Evolutionary conservation across 352 stramenopile genomes (phyloP), one percentile per base, ranked within the genome.

Genomic region (Peronospora tabacina): DNA sequence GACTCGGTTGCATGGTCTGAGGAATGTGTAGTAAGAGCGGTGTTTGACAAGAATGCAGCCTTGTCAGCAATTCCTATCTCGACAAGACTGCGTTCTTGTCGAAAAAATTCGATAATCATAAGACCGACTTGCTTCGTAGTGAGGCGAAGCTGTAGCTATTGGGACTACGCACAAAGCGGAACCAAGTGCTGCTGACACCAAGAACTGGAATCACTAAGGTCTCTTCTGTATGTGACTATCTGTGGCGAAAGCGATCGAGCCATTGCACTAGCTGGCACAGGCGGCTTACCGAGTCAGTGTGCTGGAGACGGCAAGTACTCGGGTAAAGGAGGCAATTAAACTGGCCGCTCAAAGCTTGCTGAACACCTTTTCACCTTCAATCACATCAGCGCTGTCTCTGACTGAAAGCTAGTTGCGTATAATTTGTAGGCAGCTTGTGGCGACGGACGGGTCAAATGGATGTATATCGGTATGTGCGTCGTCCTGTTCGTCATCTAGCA

Each of bases 241-340:
- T 22, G 20, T 22, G 20, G 4, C 20, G 20, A 4, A 22, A 22
- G 4, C 20, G 4, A 22, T 2, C 60, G 63, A 36, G 68, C 72
- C 15, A 68, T 68, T 6, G 32, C 44, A 2, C 46, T 70, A 12
- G 59, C 77, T 5, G 68, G 75, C 8, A 77, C 7, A 73, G 30
- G 15, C 72, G 2, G 72, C 75, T 15, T 78, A 79, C 19, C 64
- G 63, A 4, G 72, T 82, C 19, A 64, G 67, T 19, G 39, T 70
- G 4, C 69, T 75, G 8, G 58, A 67, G 1, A 71, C 60, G 20
- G 70, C 72, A 28, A 52, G 62, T 46, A 46, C 52, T 43, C 68
- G 70, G 1, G 28, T 85, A 7, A 58, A 71, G 13, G 59, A 75
- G 49, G 74, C 62, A 44, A 44, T 52, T 2, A 63, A 54, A 16